These are phyloP conservation scores for Trypanosomatidae sp. DNA, from an alignment of 208 protist genomes.

Conservation along the genomic window DNA sequence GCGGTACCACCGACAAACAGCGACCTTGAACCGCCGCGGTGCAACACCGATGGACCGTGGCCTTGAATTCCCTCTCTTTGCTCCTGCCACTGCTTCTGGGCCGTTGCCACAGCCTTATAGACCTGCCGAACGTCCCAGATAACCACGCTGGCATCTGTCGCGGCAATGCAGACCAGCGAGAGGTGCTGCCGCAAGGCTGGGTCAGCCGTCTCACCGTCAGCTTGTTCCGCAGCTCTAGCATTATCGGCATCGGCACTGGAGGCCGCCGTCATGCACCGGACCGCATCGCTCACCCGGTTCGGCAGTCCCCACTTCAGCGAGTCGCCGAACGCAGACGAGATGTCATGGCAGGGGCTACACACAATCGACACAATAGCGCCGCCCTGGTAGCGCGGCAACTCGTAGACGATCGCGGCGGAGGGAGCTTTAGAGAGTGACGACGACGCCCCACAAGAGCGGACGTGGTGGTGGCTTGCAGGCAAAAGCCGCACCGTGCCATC, in stretches of 20 bases:
- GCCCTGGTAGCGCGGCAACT: conserved; percentile 83
- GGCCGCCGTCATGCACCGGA: conserved; percentile 37
- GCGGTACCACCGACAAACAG: not conserved
- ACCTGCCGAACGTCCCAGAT: conserved; percentile 86
- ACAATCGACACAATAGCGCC: conserved; percentile 67
- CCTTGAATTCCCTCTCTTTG: conserved; percentile 3
- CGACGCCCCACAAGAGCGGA: conserved; percentile 58
- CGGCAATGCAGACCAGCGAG: conserved; percentile 80
- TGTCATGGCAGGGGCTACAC: conserved; percentile 71
- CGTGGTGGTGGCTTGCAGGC: conserved; percentile 46
- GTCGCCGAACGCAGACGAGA: conserved; percentile 29
- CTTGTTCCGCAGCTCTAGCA: not conserved
- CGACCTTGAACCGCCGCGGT: not conserved
- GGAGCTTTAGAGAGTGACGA: conserved; percentile 41
- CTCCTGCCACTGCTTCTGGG: conserved; percentile 9
- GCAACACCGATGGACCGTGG: not conserved
- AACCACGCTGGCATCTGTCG: conserved; percentile 77
- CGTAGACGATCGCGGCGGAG: conserved; percentile 74
- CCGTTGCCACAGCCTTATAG: conserved; percentile 55
- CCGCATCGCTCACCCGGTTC: conserved; percentile 65
- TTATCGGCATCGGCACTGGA: not conserved
- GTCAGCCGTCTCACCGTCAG: conserved; percentile 2
- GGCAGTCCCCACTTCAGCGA: conserved; percentile 12
- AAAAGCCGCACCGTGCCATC: conserved; percentile 84
- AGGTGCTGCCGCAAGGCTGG: conserved; percentile 55